phyloP scores from a whole-genome alignment of 345 rosid species.

The Acer yangbiense region DNA sequence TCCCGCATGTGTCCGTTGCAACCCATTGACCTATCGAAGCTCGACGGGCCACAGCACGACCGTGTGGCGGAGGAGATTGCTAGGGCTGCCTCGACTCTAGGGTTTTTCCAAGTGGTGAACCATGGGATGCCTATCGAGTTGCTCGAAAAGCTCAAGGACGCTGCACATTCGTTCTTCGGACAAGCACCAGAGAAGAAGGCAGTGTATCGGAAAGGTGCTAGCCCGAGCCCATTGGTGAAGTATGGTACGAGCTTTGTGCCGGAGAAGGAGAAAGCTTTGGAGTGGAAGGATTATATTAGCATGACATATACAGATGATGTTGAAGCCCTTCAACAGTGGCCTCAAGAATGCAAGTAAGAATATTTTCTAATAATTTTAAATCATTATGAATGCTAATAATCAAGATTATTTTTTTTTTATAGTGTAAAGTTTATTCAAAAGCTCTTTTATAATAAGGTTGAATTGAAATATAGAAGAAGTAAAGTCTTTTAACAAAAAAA shows the following conservation, averaged over 20 bases:
- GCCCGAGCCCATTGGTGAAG: conserved; percentile 51
- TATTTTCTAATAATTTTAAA: too few relatives aligned
- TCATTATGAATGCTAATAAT: too few relatives aligned
- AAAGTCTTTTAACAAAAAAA: too few relatives aligned
- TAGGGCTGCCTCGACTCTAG: conserved; percentile 50
- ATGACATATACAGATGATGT: conserved; percentile 50
- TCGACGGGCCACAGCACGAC: conserved; percentile 42
- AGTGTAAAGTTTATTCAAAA: too few relatives aligned
- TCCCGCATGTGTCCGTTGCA: conserved; percentile 11
- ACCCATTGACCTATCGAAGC: conserved; percentile 47
- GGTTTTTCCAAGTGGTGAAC: conserved; percentile 63
- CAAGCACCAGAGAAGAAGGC: conserved; percentile 46
- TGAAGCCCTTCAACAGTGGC: conserved; percentile 59
- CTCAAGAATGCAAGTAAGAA: conserved; percentile 46
- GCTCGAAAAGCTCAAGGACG: conserved; percentile 40
- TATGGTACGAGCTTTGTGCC: conserved; percentile 62
- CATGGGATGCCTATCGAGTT: conserved; percentile 53
- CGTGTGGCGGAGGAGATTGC: conserved; percentile 37
- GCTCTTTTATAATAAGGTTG: too few relatives aligned
- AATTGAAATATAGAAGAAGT: too few relatives aligned
- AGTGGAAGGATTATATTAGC: conserved; percentile 66
- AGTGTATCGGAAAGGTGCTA: conserved; percentile 37
- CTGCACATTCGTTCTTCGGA: conserved; percentile 50
- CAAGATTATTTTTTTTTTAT: too few relatives aligned
- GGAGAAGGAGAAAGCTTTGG: conserved; percentile 58